Evolutionary conservation across 129 eudicot species (phyloP).

Genomic region (Lonicera japonica): DNA sequence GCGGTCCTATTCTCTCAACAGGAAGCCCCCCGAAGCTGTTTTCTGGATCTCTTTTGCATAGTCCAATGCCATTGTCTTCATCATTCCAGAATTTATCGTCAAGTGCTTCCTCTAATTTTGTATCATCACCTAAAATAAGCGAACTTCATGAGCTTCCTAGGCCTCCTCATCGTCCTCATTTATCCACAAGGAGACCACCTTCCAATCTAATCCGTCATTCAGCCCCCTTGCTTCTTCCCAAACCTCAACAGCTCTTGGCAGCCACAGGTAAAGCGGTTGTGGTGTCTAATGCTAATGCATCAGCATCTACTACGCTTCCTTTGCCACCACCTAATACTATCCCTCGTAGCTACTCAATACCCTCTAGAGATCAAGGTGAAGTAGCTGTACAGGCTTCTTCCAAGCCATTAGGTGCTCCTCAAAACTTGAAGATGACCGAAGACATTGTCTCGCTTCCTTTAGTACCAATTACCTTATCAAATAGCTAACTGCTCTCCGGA

Average conservation of each 20-base stretch:
- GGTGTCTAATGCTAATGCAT: constrained; percentile 2
- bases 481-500: constrained; percentile 11
- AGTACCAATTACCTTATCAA: constrained; percentile 34
- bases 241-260: constrained; percentile 27
- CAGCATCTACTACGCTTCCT: constrained; percentile 36
- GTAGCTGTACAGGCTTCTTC: too few species aligned
- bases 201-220: constrained; percentile 39
- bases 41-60: constrained; percentile 52
- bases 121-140: constrained; percentile 57
- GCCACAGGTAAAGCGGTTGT: constrained; percentile 7
- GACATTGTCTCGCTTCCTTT: constrained; percentile 41
- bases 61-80: constrained; percentile 38
- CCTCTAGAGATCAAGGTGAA: constrained; percentile 40
- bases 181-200: constrained; percentile 20
- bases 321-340: constrained; percentile 24
- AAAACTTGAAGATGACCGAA: constrained; percentile 23
- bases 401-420: constrained; percentile 18
- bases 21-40: constrained; percentile 23
- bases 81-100: constrained; percentile 37
- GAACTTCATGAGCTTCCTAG: constrained; percentile 96
- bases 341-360: constrained; percentile 48
- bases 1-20: constrained; percentile 55
- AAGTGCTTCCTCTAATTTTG: constrained; percentile 28
- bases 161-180: constrained; percentile 44
- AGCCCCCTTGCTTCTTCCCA: constrained; percentile 46